Evolutionary conservation across 2,329 filamentous ascomycete genomes (phyloP).

Genomic region (Ophiostoma ulmi): DNA sequence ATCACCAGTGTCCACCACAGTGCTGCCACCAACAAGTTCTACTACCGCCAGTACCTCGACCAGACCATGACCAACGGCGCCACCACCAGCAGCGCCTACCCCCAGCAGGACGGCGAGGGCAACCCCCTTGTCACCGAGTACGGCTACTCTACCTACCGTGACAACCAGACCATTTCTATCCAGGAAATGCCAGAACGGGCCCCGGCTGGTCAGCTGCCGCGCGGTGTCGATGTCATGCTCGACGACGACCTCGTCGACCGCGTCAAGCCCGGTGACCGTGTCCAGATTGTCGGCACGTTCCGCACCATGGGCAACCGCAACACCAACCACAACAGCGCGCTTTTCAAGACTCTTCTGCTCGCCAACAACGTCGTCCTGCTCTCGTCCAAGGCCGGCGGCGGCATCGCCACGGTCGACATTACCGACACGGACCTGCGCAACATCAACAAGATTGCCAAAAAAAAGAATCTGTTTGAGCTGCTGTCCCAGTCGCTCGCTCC

Average conservation of each 20-base stretch:
- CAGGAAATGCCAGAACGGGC: slow-evolving; percentile 99
- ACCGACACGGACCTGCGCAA: slow-evolving; percentile 97
- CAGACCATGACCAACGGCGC: slow-evolving; percentile 95
- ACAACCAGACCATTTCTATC: slow-evolving; percentile 96
- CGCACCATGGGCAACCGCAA: slow-evolving; percentile 92
- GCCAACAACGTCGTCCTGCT: slow-evolving; percentile 93
- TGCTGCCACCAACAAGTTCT: slow-evolving; percentile 78
- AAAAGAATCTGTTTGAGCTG: slow-evolving; percentile 86
- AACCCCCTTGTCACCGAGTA: slow-evolving; percentile 94
- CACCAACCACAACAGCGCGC: slow-evolving; percentile 79
- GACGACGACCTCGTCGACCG: slow-evolving; percentile 95
- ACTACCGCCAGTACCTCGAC: slow-evolving; percentile 85
- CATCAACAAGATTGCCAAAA: slow-evolving; percentile 96
- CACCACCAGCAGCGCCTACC: slow-evolving; percentile 87
- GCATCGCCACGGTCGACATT: slow-evolving; percentile 84
- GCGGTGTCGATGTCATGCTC: slow-evolving; percentile 91
- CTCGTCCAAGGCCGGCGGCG: slow-evolving; percentile 92
- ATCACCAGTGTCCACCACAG: slow-evolving; percentile 97
- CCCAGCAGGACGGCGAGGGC: slow-evolving; percentile 85
- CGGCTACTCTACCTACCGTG: slow-evolving; percentile 88
- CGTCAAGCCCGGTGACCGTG: slow-evolving; percentile 90
- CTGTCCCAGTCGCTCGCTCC: slow-evolving; percentile 91
- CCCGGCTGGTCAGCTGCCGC: slow-evolving; percentile 88
- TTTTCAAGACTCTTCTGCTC: slow-evolving; percentile 89
- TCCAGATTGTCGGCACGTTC: slow-evolving; percentile 95